Evolutionary conservation across 768 basidiomycete species (phyloP), one percentile per base, ranked within the genome.

Genomic region (Podaxis sp.): DNA sequence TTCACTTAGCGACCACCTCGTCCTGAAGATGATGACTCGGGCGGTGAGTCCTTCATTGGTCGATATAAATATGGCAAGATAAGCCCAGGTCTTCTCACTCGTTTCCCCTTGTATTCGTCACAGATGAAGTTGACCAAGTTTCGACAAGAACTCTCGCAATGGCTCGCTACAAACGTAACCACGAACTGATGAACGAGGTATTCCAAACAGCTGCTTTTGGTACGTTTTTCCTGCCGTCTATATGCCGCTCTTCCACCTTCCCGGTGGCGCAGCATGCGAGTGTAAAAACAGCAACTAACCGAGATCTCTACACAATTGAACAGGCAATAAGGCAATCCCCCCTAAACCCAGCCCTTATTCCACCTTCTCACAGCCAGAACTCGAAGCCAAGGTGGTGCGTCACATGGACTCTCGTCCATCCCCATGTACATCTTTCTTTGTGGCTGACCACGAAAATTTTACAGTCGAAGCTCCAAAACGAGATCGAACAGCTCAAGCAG

Each of bases 181-280:
- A 93, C 68, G 92, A 92, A 49, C 78, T 89, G 64, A 94, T 94
- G 91, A 88, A 88, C 69, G 89, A 89, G 48, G 88, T 94, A 1
- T 93, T 94, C 73, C 80, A 79, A 66, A 82, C 84, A 66, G 91
- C 92, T 24, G 89, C 88, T 0, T 89, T 85, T 68, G 85, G 91
- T 80, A 59, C 38, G 73, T 64, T 11, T 61, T 57, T 46, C 44
- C 39, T 24, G 13, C 22, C 40, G 19, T 38, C 24, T 57, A 8
- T 24, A 4, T 33, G 44, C 49, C 30, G 38, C 49, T 59, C 9
- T 33, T 33, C 30, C 30, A 8, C 30, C 30, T 33, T 9, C 9
- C 53, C n/a, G 13, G 13, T 24, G 9, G 22, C 38, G 59, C 26
- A 19, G 19, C 17, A 48, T 8, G 24, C 19, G 7, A 28, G 19